Evolutionary conservation across 371 early-diverging fungal species (phyloP).

Genomic region (Amoeboaphelidium protococcarum): DNA sequence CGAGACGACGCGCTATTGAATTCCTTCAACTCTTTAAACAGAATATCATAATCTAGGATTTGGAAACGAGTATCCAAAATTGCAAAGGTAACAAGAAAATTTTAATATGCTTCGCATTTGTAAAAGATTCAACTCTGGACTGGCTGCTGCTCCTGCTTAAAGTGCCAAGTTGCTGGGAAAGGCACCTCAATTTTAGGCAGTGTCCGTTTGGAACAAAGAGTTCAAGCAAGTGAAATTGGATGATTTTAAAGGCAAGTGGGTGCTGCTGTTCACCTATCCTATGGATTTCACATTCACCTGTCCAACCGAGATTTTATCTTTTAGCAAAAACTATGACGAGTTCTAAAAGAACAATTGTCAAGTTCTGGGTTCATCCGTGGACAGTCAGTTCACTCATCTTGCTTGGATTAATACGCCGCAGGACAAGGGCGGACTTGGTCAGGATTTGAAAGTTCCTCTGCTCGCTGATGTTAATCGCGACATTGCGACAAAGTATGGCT

Average conservation of each 20-base stretch:
- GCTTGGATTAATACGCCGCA: constrained; percentile 9
- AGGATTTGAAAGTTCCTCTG: background rate
- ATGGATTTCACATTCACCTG: constrained; percentile 20
- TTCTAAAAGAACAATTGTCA: constrained; percentile 7
- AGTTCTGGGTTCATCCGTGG: constrained; percentile 12
- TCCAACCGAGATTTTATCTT: constrained; percentile 14
- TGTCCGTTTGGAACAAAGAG: background rate
- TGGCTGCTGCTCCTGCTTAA: no score
- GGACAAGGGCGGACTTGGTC: constrained; percentile 9
- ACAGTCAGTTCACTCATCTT: constrained; percentile 13
- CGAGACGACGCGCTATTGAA: no score
- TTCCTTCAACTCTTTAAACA: no score
- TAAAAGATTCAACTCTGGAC: no score
- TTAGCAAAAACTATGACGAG: constrained; percentile 6
- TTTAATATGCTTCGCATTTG: no score
- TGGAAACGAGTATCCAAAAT: no score
- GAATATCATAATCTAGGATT: no score
- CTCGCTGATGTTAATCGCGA: background rate
- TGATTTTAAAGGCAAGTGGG: background rate
- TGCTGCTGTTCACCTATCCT: constrained; percentile 16
- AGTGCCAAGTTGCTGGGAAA: no score
- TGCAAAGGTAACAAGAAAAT: no score
- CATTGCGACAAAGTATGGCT: background rate
- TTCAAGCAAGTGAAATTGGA: background rate
- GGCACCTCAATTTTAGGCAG: background rate